phyloP scores from a whole-genome alignment of 148 eudicot species.

The Chenopodium berlandieri region DNA sequence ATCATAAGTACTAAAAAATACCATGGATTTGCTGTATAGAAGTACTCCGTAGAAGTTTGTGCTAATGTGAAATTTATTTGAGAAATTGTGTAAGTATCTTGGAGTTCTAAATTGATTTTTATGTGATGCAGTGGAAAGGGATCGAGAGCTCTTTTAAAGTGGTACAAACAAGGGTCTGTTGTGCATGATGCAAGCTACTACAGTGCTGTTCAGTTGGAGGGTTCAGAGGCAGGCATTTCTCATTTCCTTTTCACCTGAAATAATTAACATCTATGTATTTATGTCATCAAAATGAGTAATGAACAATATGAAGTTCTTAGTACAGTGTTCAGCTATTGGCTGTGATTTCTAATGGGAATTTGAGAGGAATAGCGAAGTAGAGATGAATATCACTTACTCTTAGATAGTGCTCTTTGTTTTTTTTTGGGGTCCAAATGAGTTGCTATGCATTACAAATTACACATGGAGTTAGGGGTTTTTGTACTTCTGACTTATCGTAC shows the following conservation, averaged over 20 bases:
- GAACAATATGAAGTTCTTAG: background rate
- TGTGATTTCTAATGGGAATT: background rate
- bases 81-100: background rate
- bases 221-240: slow-evolving; percentile 64
- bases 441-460: no score
- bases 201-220: slow-evolving; percentile 68
- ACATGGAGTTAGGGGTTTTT: no score
- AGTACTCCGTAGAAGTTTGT: background rate
- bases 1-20: background rate
- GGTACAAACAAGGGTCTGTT: slow-evolving; percentile 62
- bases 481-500: no score
- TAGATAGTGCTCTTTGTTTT: no score
- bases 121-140: slow-evolving; percentile 67
- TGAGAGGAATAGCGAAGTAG: background rate
- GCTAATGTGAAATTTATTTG: background rate
- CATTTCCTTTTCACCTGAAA: slow-evolving; percentile 6
- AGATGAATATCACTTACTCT: background rate
- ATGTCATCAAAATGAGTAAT: background rate
- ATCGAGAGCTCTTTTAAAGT: slow-evolving; percentile 83
- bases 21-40: background rate
- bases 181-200: slow-evolving; percentile 85
- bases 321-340: background rate
- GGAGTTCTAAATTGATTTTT: slow-evolving; percentile 9
- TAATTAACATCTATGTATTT: background rate
- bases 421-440: no score